Percentiles rank a stretch among this genome's conserved stretches.
Evolutionary conservation across 1,284 basidiomycete genomes (phyloP).

Genomic region (Mycosarcoma mackinlayi): DNA sequence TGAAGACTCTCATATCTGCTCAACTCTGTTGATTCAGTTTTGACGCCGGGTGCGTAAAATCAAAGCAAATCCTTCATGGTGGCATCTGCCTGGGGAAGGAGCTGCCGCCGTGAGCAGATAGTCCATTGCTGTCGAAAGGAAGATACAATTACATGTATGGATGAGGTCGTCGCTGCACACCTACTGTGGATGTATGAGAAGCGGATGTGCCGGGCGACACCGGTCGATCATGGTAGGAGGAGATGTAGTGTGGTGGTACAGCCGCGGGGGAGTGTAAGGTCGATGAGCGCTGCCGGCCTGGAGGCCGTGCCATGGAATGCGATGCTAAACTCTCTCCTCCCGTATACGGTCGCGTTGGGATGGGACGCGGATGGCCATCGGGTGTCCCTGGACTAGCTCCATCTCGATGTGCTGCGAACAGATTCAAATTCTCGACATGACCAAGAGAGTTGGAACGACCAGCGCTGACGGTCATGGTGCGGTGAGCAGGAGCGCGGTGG

Average conservation of each 20-base stretch:
- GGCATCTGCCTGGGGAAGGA: too few species aligned
- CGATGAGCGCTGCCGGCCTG: constrained; percentile 13
- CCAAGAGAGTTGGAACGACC: constrained; percentile 10
- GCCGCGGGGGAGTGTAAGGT: constrained; percentile 7
- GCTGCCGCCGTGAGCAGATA: not conserved
- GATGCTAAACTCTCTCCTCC: constrained; percentile 2
- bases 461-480: not conserved
- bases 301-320: not conserved
- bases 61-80: not conserved
- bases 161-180: constrained; percentile 21
- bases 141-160: constrained; percentile 24
- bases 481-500: constrained; percentile 3
- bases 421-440: constrained; percentile 9
- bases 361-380: not conserved
- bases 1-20: too few species aligned
- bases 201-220: not conserved
- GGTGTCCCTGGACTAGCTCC: not conserved
- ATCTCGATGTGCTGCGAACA: not conserved
- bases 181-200: not conserved
- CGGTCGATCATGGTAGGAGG: constrained; percentile 3
- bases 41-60: too few species aligned
- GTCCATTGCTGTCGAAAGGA: not conserved
- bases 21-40: too few species aligned
- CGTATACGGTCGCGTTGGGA: constrained; percentile 2
- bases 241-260: not conserved